Conservation (phyloP, 257 asterid genomes). For the Oldenlandia corymbosa region DNA sequence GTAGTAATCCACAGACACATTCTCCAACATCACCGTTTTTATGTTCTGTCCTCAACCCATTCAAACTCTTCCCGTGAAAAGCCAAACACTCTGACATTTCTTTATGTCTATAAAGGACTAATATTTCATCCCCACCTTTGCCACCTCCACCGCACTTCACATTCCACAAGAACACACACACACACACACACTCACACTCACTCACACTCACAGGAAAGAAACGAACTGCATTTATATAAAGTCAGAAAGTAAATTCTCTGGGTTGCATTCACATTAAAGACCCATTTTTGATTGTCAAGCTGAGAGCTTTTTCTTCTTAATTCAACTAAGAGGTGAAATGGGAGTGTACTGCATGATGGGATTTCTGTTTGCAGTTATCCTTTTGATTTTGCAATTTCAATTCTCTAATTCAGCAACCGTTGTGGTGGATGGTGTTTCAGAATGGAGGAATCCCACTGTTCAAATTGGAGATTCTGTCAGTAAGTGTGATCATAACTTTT, state of each 20-base stretch:
- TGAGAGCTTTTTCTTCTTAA: background rate
- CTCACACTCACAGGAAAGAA: no score
- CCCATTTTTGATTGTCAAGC: slow-evolving; percentile 1
- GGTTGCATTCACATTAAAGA: background rate
- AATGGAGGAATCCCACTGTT: slow-evolving; percentile 68
- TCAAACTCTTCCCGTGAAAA: slow-evolving; percentile 39
- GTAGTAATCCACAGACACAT: slow-evolving; percentile 18
- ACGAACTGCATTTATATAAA: no score
- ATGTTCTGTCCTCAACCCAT: slow-evolving; percentile 24
- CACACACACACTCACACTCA: background rate
- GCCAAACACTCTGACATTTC: slow-evolving; percentile 52
- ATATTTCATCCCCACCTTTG: slow-evolving; percentile 4
- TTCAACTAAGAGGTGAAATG: no score
- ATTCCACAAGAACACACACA: background rate
- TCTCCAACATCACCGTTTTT: slow-evolving; percentile 26
- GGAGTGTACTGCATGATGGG: slow-evolving; percentile 25
- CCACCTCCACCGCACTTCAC: slow-evolving; percentile 5
- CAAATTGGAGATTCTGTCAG: slow-evolving; percentile 79
- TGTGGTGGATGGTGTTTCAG: slow-evolving; percentile 69
- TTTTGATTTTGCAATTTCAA: slow-evolving; percentile 28
- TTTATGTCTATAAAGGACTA: slow-evolving; percentile 15
- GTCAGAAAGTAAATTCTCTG: background rate
- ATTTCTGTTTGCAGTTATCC: slow-evolving; percentile 25
- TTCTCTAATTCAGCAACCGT: slow-evolving; percentile 46
- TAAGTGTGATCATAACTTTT: slow-evolving; percentile 33